Percentiles rank a stretch among this genome's conserved stretches.
These are phyloP conservation scores for Alnus rubra DNA, from an alignment of 306 rosid species.

Conservation along the genomic window DNA sequence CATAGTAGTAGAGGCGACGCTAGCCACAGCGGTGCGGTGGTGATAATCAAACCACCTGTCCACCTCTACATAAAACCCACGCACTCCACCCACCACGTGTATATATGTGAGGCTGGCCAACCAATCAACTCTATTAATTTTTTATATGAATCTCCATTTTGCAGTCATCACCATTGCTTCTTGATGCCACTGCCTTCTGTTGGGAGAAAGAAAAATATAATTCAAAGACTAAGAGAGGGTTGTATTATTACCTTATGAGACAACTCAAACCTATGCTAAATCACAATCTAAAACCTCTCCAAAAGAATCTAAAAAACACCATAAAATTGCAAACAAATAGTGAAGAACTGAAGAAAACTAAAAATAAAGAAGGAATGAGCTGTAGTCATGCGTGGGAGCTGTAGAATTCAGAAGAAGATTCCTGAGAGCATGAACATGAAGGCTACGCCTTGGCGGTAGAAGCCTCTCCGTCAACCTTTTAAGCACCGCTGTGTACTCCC, in stretches of 20 bases:
- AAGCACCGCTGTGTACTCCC: conserved; percentile 47
- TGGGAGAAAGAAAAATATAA: neutral
- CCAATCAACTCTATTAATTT: too few species aligned
- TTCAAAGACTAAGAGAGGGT: neutral
- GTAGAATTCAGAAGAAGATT: conserved; percentile 31
- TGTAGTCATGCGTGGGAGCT: conserved; percentile 37
- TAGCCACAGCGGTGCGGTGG: too few species aligned
- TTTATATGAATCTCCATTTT: too few species aligned
- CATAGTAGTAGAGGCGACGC: too few species aligned
- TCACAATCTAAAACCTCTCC: too few species aligned
- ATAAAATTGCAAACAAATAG: neutral
- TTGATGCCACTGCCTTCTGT: too few species aligned
- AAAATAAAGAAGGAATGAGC: conserved; percentile 54
- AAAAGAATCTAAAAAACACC: neutral
- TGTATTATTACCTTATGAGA: neutral
- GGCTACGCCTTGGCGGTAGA: conserved; percentile 26
- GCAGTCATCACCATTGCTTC: too few species aligned
- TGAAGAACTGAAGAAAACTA: neutral
- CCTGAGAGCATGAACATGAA: conserved; percentile 2
- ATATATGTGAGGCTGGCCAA: too few species aligned
- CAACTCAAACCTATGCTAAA: neutral
- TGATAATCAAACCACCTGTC: too few species aligned
- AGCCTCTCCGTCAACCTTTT: conserved; percentile 40
- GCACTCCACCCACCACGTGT: too few species aligned
- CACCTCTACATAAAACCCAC: too few species aligned